phyloP scores from a whole-genome alignment of 805 yeast species.

The Kuraishia cidri region DNA sequence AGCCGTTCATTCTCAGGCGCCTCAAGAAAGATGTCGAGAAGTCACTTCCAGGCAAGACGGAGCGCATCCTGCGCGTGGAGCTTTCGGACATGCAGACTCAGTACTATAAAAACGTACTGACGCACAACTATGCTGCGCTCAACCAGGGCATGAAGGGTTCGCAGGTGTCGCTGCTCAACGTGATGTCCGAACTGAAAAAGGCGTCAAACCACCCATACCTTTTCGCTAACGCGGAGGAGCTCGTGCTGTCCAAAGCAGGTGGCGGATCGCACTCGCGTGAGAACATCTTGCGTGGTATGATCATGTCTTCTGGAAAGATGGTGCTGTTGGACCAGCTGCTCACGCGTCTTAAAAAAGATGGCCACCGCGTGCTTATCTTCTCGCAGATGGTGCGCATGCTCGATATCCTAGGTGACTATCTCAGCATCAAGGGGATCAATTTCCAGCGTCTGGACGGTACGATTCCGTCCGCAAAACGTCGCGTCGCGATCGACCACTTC shows the following conservation, averaged over 20 bases:
- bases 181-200: conserved; percentile 93
- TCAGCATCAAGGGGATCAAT: conserved; percentile 76
- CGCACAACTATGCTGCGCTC: conserved; percentile 86
- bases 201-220: conserved; percentile 96
- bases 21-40: conserved; percentile 96
- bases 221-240: conserved; percentile 87
- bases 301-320: conserved; percentile 98
- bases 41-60: conserved; percentile 91
- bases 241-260: conserved; percentile 61
- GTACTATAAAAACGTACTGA: conserved; percentile 87
- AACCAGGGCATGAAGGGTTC: conserved; percentile 73
- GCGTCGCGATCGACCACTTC: conserved; percentile 93
- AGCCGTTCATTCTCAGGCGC: conserved; percentile 89
- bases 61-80: conserved; percentile 91
- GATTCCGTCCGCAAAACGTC: conserved; percentile 85
- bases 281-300: conserved; percentile 76
- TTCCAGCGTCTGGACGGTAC: conserved; percentile 97
- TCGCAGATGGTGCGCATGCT: conserved; percentile 97
- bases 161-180: conserved; percentile 81
- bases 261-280: conserved; percentile 57
- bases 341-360: conserved; percentile 80
- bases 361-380: conserved; percentile 91
- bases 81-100: conserved; percentile 92
- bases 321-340: conserved; percentile 86
- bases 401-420: conserved; percentile 90